Conservation (phyloP, 2,329 filamentous ascomycete species). For the Arthrobotrys musiformis region DNA sequence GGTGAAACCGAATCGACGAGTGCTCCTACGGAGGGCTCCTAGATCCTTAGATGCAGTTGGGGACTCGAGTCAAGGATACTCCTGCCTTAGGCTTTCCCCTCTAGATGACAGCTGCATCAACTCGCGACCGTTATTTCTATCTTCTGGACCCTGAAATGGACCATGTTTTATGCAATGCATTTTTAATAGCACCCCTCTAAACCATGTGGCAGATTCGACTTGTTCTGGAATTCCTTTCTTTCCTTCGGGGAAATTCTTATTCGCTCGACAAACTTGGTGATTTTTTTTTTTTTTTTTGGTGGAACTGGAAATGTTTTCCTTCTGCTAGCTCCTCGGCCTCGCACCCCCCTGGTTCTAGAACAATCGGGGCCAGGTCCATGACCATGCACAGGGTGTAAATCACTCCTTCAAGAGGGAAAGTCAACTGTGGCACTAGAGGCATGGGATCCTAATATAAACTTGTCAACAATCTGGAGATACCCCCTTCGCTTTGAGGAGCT, state of each 20-base stretch:
- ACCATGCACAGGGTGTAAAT: conserved; percentile 26
- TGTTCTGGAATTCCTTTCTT: conserved; percentile 35
- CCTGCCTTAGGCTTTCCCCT: background rate
- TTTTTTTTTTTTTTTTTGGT: background rate
- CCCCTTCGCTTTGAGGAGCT: conserved; percentile 26
- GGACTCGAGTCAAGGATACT: conserved; percentile 5
- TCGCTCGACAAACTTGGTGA: conserved; percentile 1
- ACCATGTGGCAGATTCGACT: conserved; percentile 38
- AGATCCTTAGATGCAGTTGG: background rate
- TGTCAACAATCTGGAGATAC: conserved; percentile 32
- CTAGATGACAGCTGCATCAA: conserved; percentile 39
- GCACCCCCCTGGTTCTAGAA: conserved; percentile 50
- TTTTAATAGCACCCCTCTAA: conserved; percentile 7
- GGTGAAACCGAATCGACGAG: conserved; percentile 3
- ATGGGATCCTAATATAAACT: conserved; percentile 56
- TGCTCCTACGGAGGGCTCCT: background rate
- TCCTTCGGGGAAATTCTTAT: conserved; percentile 11
- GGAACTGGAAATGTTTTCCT: conserved; percentile 27
- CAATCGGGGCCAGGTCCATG: conserved; percentile 34
- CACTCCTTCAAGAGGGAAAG: conserved; percentile 31
- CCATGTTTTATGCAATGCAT: conserved; percentile 34
- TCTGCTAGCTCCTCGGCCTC: too few species aligned
- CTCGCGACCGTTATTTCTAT: conserved; percentile 4
- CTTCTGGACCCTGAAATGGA: conserved; percentile 30
- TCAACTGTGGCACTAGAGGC: conserved; percentile 30